phyloP scores from a whole-genome alignment of 1,139 yeast species.

The Hansenula anomala region DNA sequence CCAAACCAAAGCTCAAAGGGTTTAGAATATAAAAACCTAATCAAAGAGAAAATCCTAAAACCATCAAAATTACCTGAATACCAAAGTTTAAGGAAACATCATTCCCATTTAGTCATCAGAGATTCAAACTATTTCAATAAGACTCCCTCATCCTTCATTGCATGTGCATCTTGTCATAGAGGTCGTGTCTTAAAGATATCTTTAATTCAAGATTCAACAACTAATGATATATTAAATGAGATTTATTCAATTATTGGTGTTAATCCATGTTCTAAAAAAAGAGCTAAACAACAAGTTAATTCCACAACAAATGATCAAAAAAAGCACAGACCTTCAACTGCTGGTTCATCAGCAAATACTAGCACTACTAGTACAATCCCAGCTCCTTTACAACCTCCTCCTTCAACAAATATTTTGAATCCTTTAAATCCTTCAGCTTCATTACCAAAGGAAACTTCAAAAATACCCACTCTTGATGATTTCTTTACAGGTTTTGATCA shows the following conservation, averaged over 20 bases:
- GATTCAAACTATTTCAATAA: conserved; percentile 22
- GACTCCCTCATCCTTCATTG: conserved; percentile 21
- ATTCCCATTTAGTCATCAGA: conserved; percentile 21
- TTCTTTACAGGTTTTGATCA: conserved; percentile 16
- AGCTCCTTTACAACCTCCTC: not conserved
- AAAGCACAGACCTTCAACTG: not conserved
- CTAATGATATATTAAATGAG: conserved; percentile 17
- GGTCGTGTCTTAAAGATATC: conserved; percentile 21
- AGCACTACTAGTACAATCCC: too few relatives aligned
- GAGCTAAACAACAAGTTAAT: not conserved
- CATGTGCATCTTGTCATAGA: conserved; percentile 22
- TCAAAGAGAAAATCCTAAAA: conserved; percentile 20
- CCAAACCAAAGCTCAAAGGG: not conserved
- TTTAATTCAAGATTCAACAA: conserved; percentile 14
- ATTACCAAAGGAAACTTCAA: not conserved
- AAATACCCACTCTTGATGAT: conserved; percentile 17
- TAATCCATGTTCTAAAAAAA: conserved; percentile 20
- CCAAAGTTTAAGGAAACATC: conserved; percentile 14
- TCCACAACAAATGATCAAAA: not conserved
- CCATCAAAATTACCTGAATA: conserved; percentile 18
- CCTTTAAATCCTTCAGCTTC: not conserved
- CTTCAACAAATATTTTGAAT: not conserved
- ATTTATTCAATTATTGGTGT: conserved; percentile 17
- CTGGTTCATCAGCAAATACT: not conserved
- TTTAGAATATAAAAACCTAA: conserved; percentile 18